Conservation (phyloP, 2,329 filamentous ascomycete genomes). For the Botryotinia convoluta region DNA sequence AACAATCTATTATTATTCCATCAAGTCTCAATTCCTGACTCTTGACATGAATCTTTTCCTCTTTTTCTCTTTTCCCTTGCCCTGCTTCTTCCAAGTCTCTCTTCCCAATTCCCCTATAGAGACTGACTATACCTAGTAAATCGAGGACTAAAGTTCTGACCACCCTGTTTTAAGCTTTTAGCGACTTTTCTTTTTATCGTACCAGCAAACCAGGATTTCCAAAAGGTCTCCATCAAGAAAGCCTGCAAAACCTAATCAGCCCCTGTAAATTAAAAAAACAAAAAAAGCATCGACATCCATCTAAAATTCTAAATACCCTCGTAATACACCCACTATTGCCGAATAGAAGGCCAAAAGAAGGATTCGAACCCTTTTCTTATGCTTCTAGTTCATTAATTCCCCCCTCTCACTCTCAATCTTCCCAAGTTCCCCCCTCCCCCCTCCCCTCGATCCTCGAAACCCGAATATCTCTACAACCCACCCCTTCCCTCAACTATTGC, state of each 20-base stretch:
- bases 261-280: neutral
- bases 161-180: conserved; percentile 15
- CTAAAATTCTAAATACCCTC: neutral
- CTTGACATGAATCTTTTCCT: neutral
- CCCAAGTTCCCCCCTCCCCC: neutral
- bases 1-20: neutral
- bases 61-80: neutral
- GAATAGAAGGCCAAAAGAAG: conserved; percentile 20
- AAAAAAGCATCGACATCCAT: conserved; percentile 9
- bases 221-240: neutral
- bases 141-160: conserved; percentile 10
- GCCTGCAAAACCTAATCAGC: neutral
- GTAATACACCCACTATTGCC: conserved; percentile 15
- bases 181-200: neutral
- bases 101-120: neutral
- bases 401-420: neutral
- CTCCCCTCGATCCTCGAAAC: neutral
- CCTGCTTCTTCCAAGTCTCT: neutral
- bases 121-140: neutral
- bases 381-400: neutral
- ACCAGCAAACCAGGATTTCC: neutral
- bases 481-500: neutral
- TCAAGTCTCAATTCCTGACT: neutral
- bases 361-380: conserved; percentile 8
- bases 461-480: neutral